Percentiles rank a stretch among this genome's conserved stretches.
phyloP scores from a whole-genome alignment of 805 yeast genomes.

The Lipomyces anomalus region DNA sequence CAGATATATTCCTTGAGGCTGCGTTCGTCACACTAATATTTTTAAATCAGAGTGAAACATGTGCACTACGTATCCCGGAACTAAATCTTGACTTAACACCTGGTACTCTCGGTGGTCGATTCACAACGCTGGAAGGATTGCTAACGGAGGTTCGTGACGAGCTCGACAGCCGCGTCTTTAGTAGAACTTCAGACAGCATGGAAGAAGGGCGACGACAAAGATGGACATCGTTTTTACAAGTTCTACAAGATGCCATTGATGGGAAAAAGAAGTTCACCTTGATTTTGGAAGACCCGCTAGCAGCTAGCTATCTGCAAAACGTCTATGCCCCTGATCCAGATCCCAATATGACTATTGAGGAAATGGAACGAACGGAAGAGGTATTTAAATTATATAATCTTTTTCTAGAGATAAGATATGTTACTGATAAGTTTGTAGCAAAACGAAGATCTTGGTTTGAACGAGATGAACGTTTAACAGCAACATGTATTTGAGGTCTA shows the following conservation, averaged over 20 bases:
- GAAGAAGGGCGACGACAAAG: slow-evolving; percentile 65
- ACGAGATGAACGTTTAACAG: slow-evolving; percentile 35
- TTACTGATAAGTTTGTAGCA: too few relatives aligned
- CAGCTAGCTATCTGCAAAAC: slow-evolving; percentile 92
- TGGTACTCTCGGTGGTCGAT: slow-evolving; percentile 96
- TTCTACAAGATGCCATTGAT: slow-evolving; percentile 67
- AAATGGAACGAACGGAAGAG: slow-evolving; percentile 81
- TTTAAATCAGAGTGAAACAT: slow-evolving; percentile 57
- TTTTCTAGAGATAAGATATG: background rate
- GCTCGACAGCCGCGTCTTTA: slow-evolving; percentile 74
- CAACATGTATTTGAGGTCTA: slow-evolving; percentile 4
- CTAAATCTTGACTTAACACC: slow-evolving; percentile 83
- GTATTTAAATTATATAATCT: background rate
- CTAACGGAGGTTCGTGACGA: slow-evolving; percentile 85
- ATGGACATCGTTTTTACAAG: slow-evolving; percentile 76
- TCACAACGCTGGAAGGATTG: slow-evolving; percentile 94
- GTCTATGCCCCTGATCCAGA: slow-evolving; percentile 98
- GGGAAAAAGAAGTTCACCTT: slow-evolving; percentile 82
- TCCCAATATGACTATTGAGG: slow-evolving; percentile 90
- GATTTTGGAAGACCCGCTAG: slow-evolving; percentile 88
- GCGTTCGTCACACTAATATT: background rate
- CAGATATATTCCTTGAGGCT: background rate
- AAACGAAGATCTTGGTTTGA: slow-evolving; percentile 85
- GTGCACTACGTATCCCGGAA: slow-evolving; percentile 82
- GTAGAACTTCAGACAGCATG: slow-evolving; percentile 89